Conservation (phyloP, 2,329 filamentous ascomycete species). For the Fusarium pseudonygamai region DNA sequence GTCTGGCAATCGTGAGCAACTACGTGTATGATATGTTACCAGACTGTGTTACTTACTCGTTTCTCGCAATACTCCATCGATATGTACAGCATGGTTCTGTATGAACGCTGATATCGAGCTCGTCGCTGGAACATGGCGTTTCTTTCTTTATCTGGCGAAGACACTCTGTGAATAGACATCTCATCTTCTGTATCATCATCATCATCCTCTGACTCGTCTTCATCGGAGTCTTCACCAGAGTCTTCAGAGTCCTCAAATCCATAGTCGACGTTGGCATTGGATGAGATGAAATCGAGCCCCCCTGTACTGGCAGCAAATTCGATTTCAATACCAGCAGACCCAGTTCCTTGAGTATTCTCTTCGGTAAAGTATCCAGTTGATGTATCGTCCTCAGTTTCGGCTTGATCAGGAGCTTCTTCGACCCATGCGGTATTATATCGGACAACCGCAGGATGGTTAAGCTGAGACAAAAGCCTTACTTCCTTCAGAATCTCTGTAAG, state of each 20-base stretch:
- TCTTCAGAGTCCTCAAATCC: slow-evolving; percentile 62
- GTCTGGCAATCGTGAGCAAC: slow-evolving; percentile 59
- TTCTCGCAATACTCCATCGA: slow-evolving; percentile 99
- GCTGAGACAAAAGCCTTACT: slow-evolving; percentile 87
- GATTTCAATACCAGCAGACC: slow-evolving; percentile 56
- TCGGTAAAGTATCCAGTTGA: slow-evolving; percentile 60
- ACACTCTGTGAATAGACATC: slow-evolving; percentile 37
- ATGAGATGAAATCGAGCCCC: slow-evolving; percentile 93
- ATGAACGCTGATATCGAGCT: slow-evolving; percentile 58
- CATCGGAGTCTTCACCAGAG: slow-evolving; percentile 56
- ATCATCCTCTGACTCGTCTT: slow-evolving; percentile 59
- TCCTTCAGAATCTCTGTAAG: slow-evolving; percentile 86
- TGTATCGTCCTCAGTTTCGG: slow-evolving; percentile 66
- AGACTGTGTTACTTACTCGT: slow-evolving; percentile 60
- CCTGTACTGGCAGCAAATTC: slow-evolving; percentile 77
- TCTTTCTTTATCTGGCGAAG: slow-evolving; percentile 47
- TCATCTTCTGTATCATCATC: slow-evolving; percentile 54
- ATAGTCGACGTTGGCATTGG: slow-evolving; percentile 82
- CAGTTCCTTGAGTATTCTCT: slow-evolving; percentile 49
- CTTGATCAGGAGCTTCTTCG: slow-evolving; percentile 70
- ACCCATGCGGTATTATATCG: slow-evolving; percentile 97
- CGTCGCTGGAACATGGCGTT: slow-evolving; percentile 44
- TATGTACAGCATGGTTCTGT: slow-evolving; percentile 86
- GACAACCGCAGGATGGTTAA: slow-evolving; percentile 88
- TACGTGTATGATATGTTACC: too few relatives aligned